Conservation (phyloP, 176 grass and related monocot species). For the Stipa capillata region DNA sequence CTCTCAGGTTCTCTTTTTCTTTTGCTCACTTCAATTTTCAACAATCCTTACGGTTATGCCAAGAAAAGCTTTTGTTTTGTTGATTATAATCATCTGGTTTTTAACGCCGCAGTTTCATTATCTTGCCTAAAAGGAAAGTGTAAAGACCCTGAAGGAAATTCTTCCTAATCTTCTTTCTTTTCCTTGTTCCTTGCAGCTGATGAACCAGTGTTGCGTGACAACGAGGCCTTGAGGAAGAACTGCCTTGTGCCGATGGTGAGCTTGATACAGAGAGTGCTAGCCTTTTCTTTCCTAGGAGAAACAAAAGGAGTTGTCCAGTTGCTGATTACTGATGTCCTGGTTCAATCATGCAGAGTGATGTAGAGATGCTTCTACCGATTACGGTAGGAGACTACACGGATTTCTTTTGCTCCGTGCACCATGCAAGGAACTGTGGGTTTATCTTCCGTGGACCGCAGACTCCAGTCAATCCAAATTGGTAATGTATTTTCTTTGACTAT, state of each 20-base stretch:
- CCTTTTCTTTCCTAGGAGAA: not conserved
- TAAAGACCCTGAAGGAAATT: not conserved
- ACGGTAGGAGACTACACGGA: constrained; percentile 86
- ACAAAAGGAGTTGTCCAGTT: not conserved
- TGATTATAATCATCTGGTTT: not conserved
- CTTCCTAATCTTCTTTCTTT: not conserved
- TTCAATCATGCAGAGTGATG: constrained; percentile 43
- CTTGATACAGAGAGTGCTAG: not conserved
- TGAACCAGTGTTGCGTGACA: constrained; percentile 70
- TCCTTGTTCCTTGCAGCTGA: constrained; percentile 41
- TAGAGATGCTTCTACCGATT: constrained; percentile 83
- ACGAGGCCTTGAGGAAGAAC: constrained; percentile 61
- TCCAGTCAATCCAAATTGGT: constrained; percentile 86
- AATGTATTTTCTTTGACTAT: constrained; percentile 12
- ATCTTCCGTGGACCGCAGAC: constrained; percentile 87
- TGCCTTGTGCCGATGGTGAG: constrained; percentile 80
- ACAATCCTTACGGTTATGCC: not conserved
- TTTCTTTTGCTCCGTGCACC: constrained; percentile 91
- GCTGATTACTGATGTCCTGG: not conserved
- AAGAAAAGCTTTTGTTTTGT: not conserved
- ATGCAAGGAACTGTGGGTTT: constrained; percentile 83
- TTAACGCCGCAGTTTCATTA: not conserved
- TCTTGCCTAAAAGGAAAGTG: not conserved
- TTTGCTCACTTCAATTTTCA: not conserved
- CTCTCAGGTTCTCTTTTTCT: constrained; percentile 51